phyloP scores from a whole-genome alignment of 257 asterid genomes.

The Solanum clarkiae region DNA sequence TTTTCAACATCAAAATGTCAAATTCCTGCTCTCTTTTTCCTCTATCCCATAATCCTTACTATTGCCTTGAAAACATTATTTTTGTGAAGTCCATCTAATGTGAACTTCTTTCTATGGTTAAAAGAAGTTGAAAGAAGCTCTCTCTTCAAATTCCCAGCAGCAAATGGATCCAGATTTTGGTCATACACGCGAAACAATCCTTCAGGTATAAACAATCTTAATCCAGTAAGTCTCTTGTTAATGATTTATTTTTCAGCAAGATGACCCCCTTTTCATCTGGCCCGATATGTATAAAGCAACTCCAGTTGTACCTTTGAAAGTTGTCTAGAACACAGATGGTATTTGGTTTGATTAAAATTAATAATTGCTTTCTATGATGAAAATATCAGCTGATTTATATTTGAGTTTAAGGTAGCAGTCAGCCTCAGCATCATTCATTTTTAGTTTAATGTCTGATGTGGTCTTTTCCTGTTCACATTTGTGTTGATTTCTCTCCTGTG shows the following conservation, averaged over 20 bases:
- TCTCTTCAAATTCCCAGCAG: conserved; percentile 48
- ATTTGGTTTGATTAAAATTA: background rate
- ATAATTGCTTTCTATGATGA: background rate
- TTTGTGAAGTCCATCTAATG: background rate
- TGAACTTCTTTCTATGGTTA: conserved; percentile 8
- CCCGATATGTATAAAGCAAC: background rate
- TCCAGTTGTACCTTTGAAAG: background rate
- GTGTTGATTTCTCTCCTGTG: background rate
- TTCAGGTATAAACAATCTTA: conserved; percentile 38
- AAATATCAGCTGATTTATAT: background rate
- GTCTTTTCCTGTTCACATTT: background rate
- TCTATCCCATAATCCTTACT: background rate
- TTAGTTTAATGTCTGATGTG: background rate
- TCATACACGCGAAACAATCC: conserved; percentile 69
- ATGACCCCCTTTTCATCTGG: background rate
- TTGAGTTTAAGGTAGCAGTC: background rate
- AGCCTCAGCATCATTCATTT: background rate
- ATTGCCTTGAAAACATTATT: background rate
- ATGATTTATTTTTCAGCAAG: background rate
- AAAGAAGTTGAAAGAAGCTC: conserved; percentile 66
- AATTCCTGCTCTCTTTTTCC: background rate
- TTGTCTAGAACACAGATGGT: background rate
- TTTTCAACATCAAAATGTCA: background rate
- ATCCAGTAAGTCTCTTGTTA: background rate
- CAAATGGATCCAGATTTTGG: conserved; percentile 49